Evolutionary conservation across 202 grass and related monocot species (phyloP).

Genomic region (Elaeis oleifera): DNA sequence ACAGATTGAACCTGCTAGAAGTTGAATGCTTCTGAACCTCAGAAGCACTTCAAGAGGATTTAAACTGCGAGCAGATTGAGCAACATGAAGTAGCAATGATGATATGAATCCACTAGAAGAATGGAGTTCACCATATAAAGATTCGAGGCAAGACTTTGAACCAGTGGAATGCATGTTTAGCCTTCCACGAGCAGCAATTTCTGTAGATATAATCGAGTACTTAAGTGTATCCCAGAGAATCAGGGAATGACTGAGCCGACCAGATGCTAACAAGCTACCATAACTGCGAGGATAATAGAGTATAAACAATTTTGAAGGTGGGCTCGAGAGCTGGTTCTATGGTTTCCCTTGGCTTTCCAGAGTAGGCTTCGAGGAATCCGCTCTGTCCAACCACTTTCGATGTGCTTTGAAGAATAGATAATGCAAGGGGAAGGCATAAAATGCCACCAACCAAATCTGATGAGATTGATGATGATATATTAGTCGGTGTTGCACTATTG

Average conservation of each 20-base stretch:
- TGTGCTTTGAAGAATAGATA: slow-evolving; percentile 67
- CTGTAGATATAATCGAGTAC: slow-evolving; percentile 71
- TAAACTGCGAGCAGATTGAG: slow-evolving; percentile 55
- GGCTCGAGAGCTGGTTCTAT: slow-evolving; percentile 54
- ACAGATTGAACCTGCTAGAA: slow-evolving; percentile 78
- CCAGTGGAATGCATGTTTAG: slow-evolving; percentile 35
- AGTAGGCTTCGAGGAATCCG: slow-evolving; percentile 56
- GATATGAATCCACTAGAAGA: slow-evolving; percentile 93
- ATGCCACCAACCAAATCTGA: slow-evolving; percentile 27
- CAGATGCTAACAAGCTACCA: slow-evolving; percentile 49
- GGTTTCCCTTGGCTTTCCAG: slow-evolving; percentile 49
- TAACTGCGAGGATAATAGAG: slow-evolving; percentile 69
- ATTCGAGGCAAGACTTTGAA: slow-evolving; percentile 50
- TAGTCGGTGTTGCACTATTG: slow-evolving; percentile 24
- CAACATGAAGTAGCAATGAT: slow-evolving; percentile 63
- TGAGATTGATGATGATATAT: slow-evolving; percentile 19
- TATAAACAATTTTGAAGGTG: slow-evolving; percentile 56
- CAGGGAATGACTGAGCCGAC: slow-evolving; percentile 57
- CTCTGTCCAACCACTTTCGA: slow-evolving; percentile 66
- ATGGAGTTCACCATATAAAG: slow-evolving; percentile 60
- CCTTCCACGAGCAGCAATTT: slow-evolving; percentile 72
- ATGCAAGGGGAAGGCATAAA: slow-evolving; percentile 38
- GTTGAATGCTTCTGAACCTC: slow-evolving; percentile 73
- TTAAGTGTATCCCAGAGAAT: slow-evolving; percentile 92
- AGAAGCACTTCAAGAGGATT: slow-evolving; percentile 73